These are phyloP conservation scores for Trichoderma harzianum DNA, from an alignment of 2,329 filamentous ascomycete species.

Conservation along the genomic window DNA sequence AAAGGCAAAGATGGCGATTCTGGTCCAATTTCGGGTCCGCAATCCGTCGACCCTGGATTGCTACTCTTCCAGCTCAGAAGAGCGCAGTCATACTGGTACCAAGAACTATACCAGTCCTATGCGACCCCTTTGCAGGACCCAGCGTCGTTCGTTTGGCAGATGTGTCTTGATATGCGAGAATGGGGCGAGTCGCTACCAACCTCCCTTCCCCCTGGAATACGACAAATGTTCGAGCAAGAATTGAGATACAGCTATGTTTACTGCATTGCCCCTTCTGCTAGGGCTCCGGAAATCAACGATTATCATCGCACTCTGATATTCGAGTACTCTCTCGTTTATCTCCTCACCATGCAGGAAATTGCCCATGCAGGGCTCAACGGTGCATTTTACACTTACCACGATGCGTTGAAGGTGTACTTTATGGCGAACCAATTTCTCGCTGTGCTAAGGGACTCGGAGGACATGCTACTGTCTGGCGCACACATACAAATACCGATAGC, in stretches of 20 bases:
- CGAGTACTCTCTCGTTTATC: constrained; percentile 80
- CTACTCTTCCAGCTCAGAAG: constrained; percentile 80
- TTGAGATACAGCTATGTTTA: constrained; percentile 88
- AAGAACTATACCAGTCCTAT: constrained; percentile 78
- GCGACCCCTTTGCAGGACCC: constrained; percentile 65
- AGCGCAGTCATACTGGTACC: constrained; percentile 85
- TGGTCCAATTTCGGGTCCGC: constrained; percentile 43
- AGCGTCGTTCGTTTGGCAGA: constrained; percentile 69
- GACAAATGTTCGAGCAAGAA: constrained; percentile 81
- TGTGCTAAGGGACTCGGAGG: constrained; percentile 56
- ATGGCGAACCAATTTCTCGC: constrained; percentile 63
- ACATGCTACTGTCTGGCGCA: constrained; percentile 52
- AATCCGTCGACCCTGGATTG: constrained; percentile 65
- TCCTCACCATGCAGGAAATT: constrained; percentile 68
- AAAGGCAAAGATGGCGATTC: constrained; percentile 42
- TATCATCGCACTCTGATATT: constrained; percentile 81
- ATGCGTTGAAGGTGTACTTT: constrained; percentile 80
- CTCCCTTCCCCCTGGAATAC: constrained; percentile 61
- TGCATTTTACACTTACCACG: constrained; percentile 79
- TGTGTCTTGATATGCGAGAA: constrained; percentile 70
- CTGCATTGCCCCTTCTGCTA: constrained; percentile 75
- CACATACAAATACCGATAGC: constrained; percentile 45
- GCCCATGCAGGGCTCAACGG: constrained; percentile 56
- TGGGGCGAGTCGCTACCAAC: constrained; percentile 78
- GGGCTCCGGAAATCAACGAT: constrained; percentile 68